A percentile compares a stretch with the other conserved stretches of the same genome.
phyloP scores from a whole-genome alignment of 768 basidiomycete genomes.

The Myochromella boudieri region DNA sequence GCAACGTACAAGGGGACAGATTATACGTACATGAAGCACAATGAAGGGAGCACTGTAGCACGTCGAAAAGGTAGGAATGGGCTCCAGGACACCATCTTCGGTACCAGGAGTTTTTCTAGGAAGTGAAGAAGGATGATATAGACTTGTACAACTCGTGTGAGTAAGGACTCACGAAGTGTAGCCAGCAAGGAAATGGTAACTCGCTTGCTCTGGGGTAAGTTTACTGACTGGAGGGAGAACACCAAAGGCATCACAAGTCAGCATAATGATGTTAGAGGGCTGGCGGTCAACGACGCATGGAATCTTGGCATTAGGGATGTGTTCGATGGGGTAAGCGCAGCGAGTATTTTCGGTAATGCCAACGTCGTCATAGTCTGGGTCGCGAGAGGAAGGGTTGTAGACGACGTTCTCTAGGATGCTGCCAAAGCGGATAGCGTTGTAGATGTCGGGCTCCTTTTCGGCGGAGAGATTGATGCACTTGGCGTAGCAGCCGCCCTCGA shows the following conservation, averaged over 20 bases:
- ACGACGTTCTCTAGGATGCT: slow-evolving; percentile 99
- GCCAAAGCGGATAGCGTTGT: slow-evolving; percentile 90
- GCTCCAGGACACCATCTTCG: slow-evolving; percentile 96
- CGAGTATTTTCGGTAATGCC: slow-evolving; percentile 99
- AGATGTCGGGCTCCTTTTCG: slow-evolving; percentile 99
- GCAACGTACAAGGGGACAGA: slow-evolving; percentile 1
- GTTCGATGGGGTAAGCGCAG: slow-evolving; percentile 98
- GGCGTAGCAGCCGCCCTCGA: slow-evolving; percentile 99
- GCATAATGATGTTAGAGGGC: slow-evolving; percentile 94
- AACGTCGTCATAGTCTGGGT: slow-evolving; percentile 94
- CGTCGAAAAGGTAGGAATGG: slow-evolving; percentile 98
- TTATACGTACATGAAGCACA: slow-evolving; percentile 75
- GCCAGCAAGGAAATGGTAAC: slow-evolving; percentile 96
- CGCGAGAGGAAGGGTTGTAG: slow-evolving; percentile 80
- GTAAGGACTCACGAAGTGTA: slow-evolving; percentile 76
- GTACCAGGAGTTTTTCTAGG: slow-evolving; percentile 95
- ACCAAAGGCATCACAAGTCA: slow-evolving; percentile 98
- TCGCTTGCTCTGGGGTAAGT: slow-evolving; percentile 91
- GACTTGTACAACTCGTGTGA: not conserved
- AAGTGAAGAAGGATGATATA: slow-evolving; percentile 18
- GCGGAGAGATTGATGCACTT: slow-evolving; percentile 96
- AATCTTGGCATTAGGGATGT: slow-evolving; percentile 92
- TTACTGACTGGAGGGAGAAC: slow-evolving; percentile 95
- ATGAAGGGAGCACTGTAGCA: slow-evolving; percentile 99
- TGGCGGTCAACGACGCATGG: slow-evolving; percentile 87